These are phyloP conservation scores for Datisca glomerata DNA, from an alignment of 306 rosid genomes.

Conservation along the genomic window DNA sequence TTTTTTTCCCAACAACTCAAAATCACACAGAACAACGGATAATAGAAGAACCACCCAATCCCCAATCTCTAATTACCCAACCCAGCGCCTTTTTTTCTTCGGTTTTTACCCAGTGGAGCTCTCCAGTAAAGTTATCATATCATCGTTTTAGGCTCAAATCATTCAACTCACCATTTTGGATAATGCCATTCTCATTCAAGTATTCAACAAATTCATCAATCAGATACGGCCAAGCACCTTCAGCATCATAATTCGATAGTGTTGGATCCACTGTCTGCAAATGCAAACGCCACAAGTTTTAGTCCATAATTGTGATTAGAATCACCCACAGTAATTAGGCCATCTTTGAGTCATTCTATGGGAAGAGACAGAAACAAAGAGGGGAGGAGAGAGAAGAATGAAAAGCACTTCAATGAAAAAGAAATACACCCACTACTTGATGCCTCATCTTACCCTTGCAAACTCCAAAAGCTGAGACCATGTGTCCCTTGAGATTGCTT, in stretches of 20 bases:
- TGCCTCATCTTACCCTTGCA: constrained; percentile 56
- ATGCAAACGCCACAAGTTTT: constrained; percentile 12
- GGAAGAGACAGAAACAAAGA: no score
- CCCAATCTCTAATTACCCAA: no score
- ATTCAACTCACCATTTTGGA: constrained; percentile 24
- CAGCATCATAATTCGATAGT: constrained; percentile 76
- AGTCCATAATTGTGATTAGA: no score
- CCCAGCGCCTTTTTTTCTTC: no score
- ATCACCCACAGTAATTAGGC: no score
- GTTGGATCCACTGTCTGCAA: constrained; percentile 56
- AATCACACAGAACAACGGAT: no score
- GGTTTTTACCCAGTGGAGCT: no score
- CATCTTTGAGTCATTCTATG: no score
- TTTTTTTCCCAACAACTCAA: no score
- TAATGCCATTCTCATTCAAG: constrained; percentile 64
- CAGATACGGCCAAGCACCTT: constrained; percentile 99
- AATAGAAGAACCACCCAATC: no score
- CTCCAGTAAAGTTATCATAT: no score
- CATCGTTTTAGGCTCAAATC: constrained; percentile 32
- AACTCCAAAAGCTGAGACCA: constrained; percentile 99
- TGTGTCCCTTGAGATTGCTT: constrained; percentile 93
- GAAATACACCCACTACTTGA: neutral
- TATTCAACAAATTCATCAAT: constrained; percentile 93
- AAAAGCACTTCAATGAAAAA: neutral
- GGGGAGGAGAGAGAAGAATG: no score